These are phyloP conservation scores for Scutellaria minor DNA, from an alignment of 257 asterid species.

Conservation along the genomic window DNA sequence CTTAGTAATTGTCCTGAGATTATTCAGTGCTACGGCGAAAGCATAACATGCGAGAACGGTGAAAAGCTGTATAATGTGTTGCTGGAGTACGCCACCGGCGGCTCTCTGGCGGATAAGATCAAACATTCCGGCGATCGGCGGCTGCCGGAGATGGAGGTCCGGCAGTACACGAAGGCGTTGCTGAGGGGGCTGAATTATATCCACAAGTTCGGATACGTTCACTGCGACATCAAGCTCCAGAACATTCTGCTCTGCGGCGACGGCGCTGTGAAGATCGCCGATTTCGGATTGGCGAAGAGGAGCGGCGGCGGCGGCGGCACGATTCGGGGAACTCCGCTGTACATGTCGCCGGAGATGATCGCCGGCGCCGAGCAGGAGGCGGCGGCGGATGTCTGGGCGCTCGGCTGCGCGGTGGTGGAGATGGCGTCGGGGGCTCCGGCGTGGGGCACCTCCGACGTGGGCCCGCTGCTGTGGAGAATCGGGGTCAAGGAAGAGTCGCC, in stretches of 20 bases:
- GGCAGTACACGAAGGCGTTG: slow-evolving; percentile 50
- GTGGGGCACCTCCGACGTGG: slow-evolving; percentile 56
- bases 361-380: slow-evolving; percentile 61
- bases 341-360: slow-evolving; percentile 94
- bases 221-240: slow-evolving; percentile 87
- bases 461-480: slow-evolving; percentile 64
- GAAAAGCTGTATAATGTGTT: slow-evolving; percentile 74
- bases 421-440: slow-evolving; percentile 67
- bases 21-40: slow-evolving; percentile 72
- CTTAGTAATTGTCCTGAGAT: slow-evolving; percentile 64
- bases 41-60: slow-evolving; percentile 62
- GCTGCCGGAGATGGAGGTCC: slow-evolving; percentile 52
- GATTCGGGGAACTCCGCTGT: slow-evolving; percentile 83
- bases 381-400: slow-evolving; percentile 86
- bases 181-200: slow-evolving; percentile 62
- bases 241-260: slow-evolving; percentile 59
- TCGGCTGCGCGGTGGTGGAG: slow-evolving; percentile 81
- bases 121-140: slow-evolving; percentile 39
- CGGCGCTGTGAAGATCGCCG: slow-evolving; percentile 65
- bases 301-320: not conserved
- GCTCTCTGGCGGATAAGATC: slow-evolving; percentile 59
- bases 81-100: slow-evolving; percentile 81
- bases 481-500: slow-evolving; percentile 70
- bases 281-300: slow-evolving; percentile 82
- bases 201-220: slow-evolving; percentile 73